These are phyloP conservation scores for Astrothelium subdiscretum DNA, from an alignment of 495 filamentous ascomycete species.

Conservation along the genomic window DNA sequence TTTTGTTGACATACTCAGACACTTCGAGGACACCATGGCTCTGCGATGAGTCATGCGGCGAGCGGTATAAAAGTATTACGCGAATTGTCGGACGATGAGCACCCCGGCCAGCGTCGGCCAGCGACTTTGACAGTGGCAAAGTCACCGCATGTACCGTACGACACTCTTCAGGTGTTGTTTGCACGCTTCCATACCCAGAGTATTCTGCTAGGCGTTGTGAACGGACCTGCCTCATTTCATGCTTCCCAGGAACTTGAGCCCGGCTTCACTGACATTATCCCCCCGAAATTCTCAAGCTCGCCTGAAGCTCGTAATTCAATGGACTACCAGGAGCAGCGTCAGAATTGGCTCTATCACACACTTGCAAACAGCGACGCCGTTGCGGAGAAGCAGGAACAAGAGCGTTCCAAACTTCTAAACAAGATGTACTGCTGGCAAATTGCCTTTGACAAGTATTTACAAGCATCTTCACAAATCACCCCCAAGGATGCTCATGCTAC, in stretches of 20 bases:
- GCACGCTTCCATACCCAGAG: slow-evolving; percentile 3
- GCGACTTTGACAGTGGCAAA: background rate
- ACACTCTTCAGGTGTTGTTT: slow-evolving; percentile 3
- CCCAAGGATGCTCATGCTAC: background rate
- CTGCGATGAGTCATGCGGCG: background rate
- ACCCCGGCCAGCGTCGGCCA: too few relatives aligned
- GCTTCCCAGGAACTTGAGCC: background rate
- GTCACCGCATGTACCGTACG: background rate
- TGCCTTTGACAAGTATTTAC: background rate
- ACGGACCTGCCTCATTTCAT: background rate
- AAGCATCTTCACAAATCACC: background rate
- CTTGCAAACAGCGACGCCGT: background rate
- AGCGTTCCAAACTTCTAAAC: background rate
- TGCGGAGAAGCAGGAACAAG: background rate
- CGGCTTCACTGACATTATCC: background rate
- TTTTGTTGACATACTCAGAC: background rate
- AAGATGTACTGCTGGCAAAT: background rate
- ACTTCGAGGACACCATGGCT: slow-evolving; percentile 5
- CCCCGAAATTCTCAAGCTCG: background rate
- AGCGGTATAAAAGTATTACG: slow-evolving; percentile 1
- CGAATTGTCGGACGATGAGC: background rate
- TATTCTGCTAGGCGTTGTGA: background rate
- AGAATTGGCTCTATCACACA: background rate
- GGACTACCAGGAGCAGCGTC: background rate
- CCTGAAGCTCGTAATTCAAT: background rate